Evolutionary conservation across 768 basidiomycete genomes (phyloP).

Genomic region (Lentinula boryana): DNA sequence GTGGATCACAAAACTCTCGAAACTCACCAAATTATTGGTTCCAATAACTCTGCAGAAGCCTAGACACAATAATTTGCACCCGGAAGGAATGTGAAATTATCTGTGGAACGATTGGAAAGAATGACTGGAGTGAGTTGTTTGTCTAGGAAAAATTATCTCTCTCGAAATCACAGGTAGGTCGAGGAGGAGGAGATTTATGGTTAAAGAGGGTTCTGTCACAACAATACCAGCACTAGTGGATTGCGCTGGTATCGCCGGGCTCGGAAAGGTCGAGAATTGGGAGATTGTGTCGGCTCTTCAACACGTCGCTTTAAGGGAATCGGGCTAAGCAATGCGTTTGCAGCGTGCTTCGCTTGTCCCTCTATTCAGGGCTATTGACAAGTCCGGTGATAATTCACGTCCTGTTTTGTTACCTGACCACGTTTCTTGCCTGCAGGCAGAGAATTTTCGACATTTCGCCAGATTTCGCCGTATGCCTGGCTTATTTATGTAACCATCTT

Average conservation of each 20-base stretch:
- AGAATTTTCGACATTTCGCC: conserved; percentile 28
- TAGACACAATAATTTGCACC: neutral
- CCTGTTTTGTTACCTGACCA: conserved; percentile 56
- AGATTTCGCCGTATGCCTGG: conserved; percentile 23
- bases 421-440: conserved; percentile 80
- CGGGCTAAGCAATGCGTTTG: conserved; percentile 35
- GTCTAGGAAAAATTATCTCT: conserved; percentile 4
- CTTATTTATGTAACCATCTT: conserved; percentile 37
- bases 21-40: neutral
- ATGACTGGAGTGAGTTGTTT: conserved; percentile 19
- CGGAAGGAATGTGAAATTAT: neutral
- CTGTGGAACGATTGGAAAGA: conserved; percentile 10
- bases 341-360: conserved; percentile 52
- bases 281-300: conserved; percentile 36
- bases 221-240: conserved; percentile 1
- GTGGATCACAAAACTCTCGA: neutral
- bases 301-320: conserved; percentile 45
- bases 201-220: neutral
- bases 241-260: neutral
- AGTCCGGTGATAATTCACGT: conserved; percentile 36
- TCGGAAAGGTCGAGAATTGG: conserved; percentile 12
- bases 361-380: conserved; percentile 28
- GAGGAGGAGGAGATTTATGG: conserved; percentile 10
- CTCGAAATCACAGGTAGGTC: neutral
- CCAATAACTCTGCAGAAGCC: too few species aligned